Evolutionary conservation across 2,329 filamentous ascomycete species (phyloP).

Genomic region (Xylaria sp.): DNA sequence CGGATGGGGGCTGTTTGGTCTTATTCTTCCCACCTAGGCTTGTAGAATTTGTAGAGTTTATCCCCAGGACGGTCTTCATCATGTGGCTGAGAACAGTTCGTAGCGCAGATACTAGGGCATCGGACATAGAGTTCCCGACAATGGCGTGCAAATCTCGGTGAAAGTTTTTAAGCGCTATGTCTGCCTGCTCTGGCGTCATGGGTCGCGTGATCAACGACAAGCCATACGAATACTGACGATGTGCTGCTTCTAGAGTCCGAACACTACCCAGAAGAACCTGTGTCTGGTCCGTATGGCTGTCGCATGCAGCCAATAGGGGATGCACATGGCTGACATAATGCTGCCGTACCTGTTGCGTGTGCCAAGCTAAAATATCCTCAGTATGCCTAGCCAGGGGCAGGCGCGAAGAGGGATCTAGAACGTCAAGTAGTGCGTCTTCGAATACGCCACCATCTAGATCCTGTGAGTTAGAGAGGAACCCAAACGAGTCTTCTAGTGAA

Average conservation of each 20-base stretch:
- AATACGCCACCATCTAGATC: constrained; percentile 56
- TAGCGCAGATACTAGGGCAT: constrained; percentile 63
- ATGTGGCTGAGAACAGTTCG: constrained; percentile 63
- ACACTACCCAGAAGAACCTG: constrained; percentile 64
- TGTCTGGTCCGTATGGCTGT: constrained; percentile 53
- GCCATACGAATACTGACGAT: constrained; percentile 66
- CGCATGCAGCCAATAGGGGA: constrained; percentile 63
- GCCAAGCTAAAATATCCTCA: constrained; percentile 68
- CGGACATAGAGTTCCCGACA: constrained; percentile 70
- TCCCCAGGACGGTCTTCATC: constrained; percentile 60
- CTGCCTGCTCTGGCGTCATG: constrained; percentile 53
- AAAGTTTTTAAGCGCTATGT: constrained; percentile 61
- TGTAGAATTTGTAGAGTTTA: constrained; percentile 36
- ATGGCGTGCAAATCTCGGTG: constrained; percentile 70
- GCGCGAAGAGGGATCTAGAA: constrained; percentile 59
- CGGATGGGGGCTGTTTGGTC: constrained; percentile 41
- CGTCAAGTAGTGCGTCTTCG: constrained; percentile 61
- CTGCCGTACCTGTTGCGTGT: constrained; percentile 67
- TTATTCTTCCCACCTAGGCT: constrained; percentile 26
- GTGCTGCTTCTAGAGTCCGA: constrained; percentile 67
- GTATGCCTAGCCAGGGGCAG: constrained; percentile 62
- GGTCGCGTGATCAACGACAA: constrained; percentile 62
- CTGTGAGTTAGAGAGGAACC: constrained; percentile 56
- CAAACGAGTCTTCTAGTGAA: constrained; percentile 64
- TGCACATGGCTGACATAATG: constrained; percentile 70